Base-by-base conservation (phyloP, 768 basidiomycete species). In the Kwoniella pini region DNA sequence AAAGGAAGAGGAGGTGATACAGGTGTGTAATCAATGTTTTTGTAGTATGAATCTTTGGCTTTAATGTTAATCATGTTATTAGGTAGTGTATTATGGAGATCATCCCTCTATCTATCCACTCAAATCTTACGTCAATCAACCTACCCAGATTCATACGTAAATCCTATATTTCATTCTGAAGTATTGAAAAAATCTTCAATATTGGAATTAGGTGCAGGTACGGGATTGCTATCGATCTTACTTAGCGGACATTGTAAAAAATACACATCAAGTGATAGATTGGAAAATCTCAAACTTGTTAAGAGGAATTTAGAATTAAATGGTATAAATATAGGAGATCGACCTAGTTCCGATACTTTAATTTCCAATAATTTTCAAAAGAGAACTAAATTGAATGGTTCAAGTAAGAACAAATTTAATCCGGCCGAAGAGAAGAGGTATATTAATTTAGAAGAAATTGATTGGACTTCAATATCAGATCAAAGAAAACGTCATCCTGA, bases 1-100 rank as follows among this genome's bases (percentile, higher is more conserved):
- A 70, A 74, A 48, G 60, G 62, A 19, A 42, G 70, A n/a, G 71
- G 69, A 38, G 77, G 77, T 3, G 77, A 78, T 64, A 76, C 77
- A 11, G 75, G 75, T 77, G 54, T 36, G 72, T 60, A 5, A 42
- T 15, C 33, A 36, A 36, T 36, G 33, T 36, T 22, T 4, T 36
- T 54, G 50, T 26, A 24, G 15, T 28, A 31, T 50, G 33, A 36
- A 15, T n/a, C n/a, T n/a, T n/a, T n/a, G n/a, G n/a, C n/a, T n/a
- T n/a, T n/a, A n/a, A n/a, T n/a, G 49, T 49, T 51, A 12, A 28
- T 11, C 24, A 21, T n/a, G 42, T 19, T 12, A 33, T 30, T 50
- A 71, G 77, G 77, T 21, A 76, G 75, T 46, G 75, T 78, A 7
- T 62, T 78, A 24, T 78, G 77, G 77, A 57, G 75, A 49, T 66